These are phyloP conservation scores for Penicillium crystallinum DNA, from an alignment of 495 filamentous ascomycete genomes.

Conservation along the genomic window DNA sequence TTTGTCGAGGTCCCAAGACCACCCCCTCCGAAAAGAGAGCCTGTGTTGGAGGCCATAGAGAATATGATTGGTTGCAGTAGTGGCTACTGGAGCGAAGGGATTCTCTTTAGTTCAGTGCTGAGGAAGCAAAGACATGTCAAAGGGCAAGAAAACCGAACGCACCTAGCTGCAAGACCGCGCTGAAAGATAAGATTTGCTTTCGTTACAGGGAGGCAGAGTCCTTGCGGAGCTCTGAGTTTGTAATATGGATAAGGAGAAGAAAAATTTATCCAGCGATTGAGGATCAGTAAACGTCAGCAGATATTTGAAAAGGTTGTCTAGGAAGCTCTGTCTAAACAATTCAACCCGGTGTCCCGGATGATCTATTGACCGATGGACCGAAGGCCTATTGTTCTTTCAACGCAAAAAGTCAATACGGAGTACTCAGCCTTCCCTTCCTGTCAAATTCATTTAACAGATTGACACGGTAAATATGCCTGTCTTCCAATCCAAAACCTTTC, in stretches of 20 bases:
- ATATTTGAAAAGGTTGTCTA: not conserved
- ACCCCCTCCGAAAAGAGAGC: conserved; percentile 35
- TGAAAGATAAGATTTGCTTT: not conserved
- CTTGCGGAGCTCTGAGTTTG: not conserved
- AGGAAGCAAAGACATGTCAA: not conserved
- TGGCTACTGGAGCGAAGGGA: no score
- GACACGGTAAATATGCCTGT: conserved; percentile 54
- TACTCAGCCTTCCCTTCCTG: not conserved
- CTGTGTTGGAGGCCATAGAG: conserved; percentile 23
- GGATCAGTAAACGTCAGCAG: not conserved
- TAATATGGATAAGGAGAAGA: not conserved
- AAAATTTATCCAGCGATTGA: not conserved
- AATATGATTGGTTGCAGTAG: no score
- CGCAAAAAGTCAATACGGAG: not conserved
- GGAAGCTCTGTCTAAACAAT: conserved; percentile 22
- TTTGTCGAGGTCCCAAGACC: conserved; percentile 28
- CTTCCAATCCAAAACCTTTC: conserved; percentile 71
- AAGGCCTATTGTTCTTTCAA: not conserved
- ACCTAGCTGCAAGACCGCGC: not conserved
- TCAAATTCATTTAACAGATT: not conserved
- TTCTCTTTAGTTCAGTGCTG: not conserved
- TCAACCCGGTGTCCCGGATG: conserved; percentile 14
- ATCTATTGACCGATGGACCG: conserved; percentile 15
- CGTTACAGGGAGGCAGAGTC: not conserved
- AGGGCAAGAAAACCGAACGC: conserved; percentile 11